phyloP scores from a whole-genome alignment of 2,329 filamentous ascomycete genomes.

The Alternaria triticimaculans region DNA sequence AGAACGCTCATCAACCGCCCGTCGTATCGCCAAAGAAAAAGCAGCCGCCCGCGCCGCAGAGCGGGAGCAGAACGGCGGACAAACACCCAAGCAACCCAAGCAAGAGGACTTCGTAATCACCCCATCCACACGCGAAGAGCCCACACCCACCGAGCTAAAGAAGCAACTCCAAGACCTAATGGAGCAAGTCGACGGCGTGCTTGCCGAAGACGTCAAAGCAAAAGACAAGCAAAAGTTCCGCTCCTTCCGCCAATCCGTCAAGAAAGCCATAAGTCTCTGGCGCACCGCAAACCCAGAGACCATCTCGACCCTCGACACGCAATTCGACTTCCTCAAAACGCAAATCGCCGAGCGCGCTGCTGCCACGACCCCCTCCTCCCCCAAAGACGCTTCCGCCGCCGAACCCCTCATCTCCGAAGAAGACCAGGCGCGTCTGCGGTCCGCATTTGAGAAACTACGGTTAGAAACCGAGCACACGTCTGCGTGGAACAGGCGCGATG shows the following conservation, averaged over 20 bases:
- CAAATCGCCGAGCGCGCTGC: conserved; percentile 27
- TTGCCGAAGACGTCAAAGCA: conserved; percentile 65
- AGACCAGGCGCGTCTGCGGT: conserved; percentile 63
- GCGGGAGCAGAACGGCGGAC: conserved; percentile 27
- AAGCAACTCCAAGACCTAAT: conserved; percentile 45
- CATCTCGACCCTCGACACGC: conserved; percentile 52
- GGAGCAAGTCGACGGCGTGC: conserved; percentile 64
- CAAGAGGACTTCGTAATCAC: conserved; percentile 4
- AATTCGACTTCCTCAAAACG: conserved; percentile 56
- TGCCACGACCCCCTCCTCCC: not conserved
- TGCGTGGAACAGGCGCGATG: conserved; percentile 59
- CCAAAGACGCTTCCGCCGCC: conserved; percentile 4
- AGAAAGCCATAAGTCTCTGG: conserved; percentile 66
- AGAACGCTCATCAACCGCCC: conserved; percentile 39
- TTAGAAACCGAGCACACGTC: conserved; percentile 77
- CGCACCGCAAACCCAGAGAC: conserved; percentile 51
- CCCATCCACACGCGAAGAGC: conserved; percentile 28
- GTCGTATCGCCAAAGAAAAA: conserved; percentile 39
- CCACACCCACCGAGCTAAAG: conserved; percentile 41
- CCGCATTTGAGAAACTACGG: conserved; percentile 63
- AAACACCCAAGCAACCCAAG: conserved; percentile 20
- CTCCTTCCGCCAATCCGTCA: conserved; percentile 70
- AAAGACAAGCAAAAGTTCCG: conserved; percentile 79
- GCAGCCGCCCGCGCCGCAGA: conserved; percentile 37
- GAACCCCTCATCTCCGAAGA: conserved; percentile 52